phyloP scores from a whole-genome alignment of 1,139 yeast genomes.

The Yamadazyma siamensis region DNA sequence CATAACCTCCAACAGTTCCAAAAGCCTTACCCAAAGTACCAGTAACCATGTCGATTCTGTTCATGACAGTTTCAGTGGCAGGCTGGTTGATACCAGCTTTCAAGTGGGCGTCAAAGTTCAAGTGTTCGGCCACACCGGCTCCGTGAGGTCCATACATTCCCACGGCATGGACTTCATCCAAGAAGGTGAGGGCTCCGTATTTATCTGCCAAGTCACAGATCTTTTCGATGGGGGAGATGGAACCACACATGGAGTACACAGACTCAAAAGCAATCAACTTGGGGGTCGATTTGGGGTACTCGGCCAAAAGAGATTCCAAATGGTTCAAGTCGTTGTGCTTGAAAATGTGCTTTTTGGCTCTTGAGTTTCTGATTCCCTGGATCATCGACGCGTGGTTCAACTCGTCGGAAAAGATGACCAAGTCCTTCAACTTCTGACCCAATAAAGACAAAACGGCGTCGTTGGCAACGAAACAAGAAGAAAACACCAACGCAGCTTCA shows the following conservation, averaged over 20 bases:
- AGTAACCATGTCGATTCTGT: conserved; percentile 90
- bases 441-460: conserved; percentile 92
- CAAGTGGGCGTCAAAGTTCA: conserved; percentile 80
- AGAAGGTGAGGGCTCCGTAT: conserved; percentile 93
- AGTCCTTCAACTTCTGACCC: conserved; percentile 85
- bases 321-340: conserved; percentile 86
- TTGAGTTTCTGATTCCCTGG: conserved; percentile 88
- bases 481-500: conserved; percentile 91
- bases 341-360: conserved; percentile 84
- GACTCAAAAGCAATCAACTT: conserved; percentile 96
- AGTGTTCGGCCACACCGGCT: conserved; percentile 98
- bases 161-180: conserved; percentile 98
- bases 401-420: conserved; percentile 90
- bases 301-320: conserved; percentile 72
- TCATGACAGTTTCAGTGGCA: conserved; percentile 59
- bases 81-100: conserved; percentile 60
- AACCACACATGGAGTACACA: conserved; percentile 98
- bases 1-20: conserved; percentile 96
- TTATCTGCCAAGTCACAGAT: conserved; percentile 96
- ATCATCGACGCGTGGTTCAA: conserved; percentile 98
- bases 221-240: conserved; percentile 87
- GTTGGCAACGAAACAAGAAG: conserved; percentile 95
- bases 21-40: conserved; percentile 97
- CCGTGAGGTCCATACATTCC: conserved; percentile 99
- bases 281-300: conserved; percentile 81